These are phyloP conservation scores for Luzula sylvatica DNA, from an alignment of 176 grass and related monocot genomes.

Conservation along the genomic window DNA sequence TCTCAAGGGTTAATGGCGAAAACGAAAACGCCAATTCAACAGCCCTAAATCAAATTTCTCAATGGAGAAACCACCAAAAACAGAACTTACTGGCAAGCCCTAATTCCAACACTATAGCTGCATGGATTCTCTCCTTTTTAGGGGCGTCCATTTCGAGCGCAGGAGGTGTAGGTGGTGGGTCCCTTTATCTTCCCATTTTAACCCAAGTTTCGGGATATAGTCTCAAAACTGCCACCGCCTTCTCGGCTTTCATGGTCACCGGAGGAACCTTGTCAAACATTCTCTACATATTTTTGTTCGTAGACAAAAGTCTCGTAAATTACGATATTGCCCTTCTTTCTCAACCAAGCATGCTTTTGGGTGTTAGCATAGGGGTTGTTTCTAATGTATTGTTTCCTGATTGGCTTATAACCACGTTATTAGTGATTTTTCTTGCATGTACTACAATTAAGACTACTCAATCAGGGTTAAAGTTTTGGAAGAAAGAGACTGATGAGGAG, in stretches of 20 bases:
- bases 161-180: constrained; percentile 25
- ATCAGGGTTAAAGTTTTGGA: too few species aligned
- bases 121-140: constrained; percentile 27
- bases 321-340: constrained; percentile 28
- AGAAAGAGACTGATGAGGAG: too few species aligned
- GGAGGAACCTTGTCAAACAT: constrained; percentile 25
- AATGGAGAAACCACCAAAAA: not conserved
- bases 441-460: too few species aligned
- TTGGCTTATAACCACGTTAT: too few species aligned
- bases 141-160: constrained; percentile 32
- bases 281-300: constrained; percentile 23
- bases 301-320: constrained; percentile 15
- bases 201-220: constrained; percentile 12
- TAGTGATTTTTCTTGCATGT: too few species aligned
- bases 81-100: not conserved
- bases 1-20: too few species aligned
- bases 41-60: not conserved
- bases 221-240: constrained; percentile 26
- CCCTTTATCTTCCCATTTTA: constrained; percentile 32
- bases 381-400: constrained; percentile 4
- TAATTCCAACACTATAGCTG: not conserved
- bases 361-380: constrained; percentile 7
- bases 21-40: too few species aligned
- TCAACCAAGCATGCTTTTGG: constrained; percentile 31
- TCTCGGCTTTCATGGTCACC: constrained; percentile 40